phyloP scores from a whole-genome alignment of 2,329 filamentous ascomycete genomes.

The Biscogniauxia mediterranea region DNA sequence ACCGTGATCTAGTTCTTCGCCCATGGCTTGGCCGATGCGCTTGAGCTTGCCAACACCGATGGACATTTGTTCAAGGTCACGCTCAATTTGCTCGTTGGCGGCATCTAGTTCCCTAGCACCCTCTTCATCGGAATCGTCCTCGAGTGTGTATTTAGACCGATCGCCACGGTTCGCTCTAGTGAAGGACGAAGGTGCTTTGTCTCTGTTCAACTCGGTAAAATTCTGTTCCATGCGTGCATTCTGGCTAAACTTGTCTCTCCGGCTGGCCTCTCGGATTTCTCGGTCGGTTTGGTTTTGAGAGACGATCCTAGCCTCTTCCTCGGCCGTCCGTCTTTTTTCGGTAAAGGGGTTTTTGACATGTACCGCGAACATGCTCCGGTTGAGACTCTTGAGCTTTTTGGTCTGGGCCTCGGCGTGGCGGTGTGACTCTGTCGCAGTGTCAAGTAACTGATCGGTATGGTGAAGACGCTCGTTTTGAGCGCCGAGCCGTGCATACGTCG shows the following conservation, averaged over 20 bases:
- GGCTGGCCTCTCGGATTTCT: slow-evolving; percentile 62
- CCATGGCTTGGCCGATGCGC: slow-evolving; percentile 69
- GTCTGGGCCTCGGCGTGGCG: slow-evolving; percentile 76
- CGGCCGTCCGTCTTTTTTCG: slow-evolving; percentile 59
- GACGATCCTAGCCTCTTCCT: slow-evolving; percentile 37
- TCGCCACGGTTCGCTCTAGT: slow-evolving; percentile 50
- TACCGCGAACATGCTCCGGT: slow-evolving; percentile 87
- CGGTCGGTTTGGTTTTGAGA: slow-evolving; percentile 57
- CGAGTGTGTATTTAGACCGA: slow-evolving; percentile 72
- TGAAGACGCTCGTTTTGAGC: slow-evolving; percentile 78
- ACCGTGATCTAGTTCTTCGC: slow-evolving; percentile 71
- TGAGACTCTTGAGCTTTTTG: slow-evolving; percentile 78
- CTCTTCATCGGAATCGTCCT: slow-evolving; percentile 54
- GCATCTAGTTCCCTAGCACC: slow-evolving; percentile 54
- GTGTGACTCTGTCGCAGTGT: slow-evolving; percentile 73
- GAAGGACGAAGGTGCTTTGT: slow-evolving; percentile 23
- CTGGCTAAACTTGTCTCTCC: slow-evolving; percentile 50
- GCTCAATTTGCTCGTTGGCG: slow-evolving; percentile 61
- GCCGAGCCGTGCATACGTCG: slow-evolving; percentile 70
- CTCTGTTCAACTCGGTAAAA: slow-evolving; percentile 41
- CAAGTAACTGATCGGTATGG: slow-evolving; percentile 80
- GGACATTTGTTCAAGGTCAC: slow-evolving; percentile 66
- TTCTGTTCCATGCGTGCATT: slow-evolving; percentile 54
- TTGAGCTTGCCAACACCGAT: slow-evolving; percentile 70
- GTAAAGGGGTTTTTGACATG: slow-evolving; percentile 79